Conservation (phyloP, 345 rosid genomes). For the Brassica napus region Da-Ae NC_063449.1:30112501-30113000, state of each 20-base stretch:
- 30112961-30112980: neutral
- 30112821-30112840: neutral
- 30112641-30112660: neutral
- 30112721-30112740: neutral
- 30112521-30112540: conserved; percentile 1
- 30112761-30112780: neutral
- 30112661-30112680: conserved; percentile 10
- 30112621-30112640: conserved; percentile 6
- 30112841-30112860: neutral
- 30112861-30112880: conserved; percentile 13
- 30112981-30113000: neutral
- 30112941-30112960: neutral
- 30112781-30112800: neutral
- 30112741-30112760: neutral
- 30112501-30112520: neutral
- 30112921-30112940: neutral
- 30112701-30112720: neutral
- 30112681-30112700: neutral
- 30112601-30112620: conserved; percentile 6
- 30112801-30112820: neutral
- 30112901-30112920: neutral
- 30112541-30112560: conserved; percentile 12
- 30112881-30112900: neutral
- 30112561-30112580: conserved; percentile 13
- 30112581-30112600: conserved; percentile 7